Evolutionary conservation across 2,329 filamentous ascomycete genomes (phyloP).

Genomic region (Claviceps citrina): DNA sequence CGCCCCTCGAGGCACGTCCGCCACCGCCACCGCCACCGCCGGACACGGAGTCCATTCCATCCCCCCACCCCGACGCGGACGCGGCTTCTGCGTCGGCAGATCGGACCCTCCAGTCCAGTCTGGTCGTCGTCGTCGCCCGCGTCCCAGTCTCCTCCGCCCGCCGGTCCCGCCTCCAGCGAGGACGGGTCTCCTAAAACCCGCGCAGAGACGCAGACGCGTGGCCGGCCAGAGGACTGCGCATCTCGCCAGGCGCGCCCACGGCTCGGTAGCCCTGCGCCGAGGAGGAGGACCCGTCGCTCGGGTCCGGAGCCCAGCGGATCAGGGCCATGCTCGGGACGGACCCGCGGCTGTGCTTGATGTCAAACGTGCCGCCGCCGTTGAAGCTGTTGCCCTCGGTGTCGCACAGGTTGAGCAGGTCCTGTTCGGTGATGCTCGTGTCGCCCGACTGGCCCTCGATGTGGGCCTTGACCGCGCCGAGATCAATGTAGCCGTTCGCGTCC

Average conservation of each 20-base stretch:
- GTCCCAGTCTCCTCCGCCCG: too few species aligned
- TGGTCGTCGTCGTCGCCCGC: too few species aligned
- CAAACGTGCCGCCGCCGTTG: conserved; percentile 85
- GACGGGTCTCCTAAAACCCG: conserved; percentile 21
- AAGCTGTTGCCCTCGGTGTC: conserved; percentile 76
- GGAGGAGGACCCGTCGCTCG: conserved; percentile 26
- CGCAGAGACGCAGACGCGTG: conserved; percentile 22
- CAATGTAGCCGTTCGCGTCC: conserved; percentile 49
- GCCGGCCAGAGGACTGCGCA: conserved; percentile 48
- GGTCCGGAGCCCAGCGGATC: conserved; percentile 43
- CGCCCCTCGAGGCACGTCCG: too few species aligned
- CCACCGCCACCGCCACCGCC: too few species aligned
- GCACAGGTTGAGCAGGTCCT: conserved; percentile 68
- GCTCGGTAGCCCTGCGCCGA: conserved; percentile 26
- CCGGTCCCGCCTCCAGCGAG: too few species aligned
- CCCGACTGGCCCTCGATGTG: conserved; percentile 41
- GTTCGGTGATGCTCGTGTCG: conserved; percentile 25
- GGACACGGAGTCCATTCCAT: too few species aligned
- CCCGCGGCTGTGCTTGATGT: conserved; percentile 40
- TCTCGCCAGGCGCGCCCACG: conserved; percentile 48
- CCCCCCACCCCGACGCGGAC: too few species aligned
- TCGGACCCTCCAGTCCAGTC: too few species aligned
- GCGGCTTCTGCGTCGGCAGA: too few species aligned
- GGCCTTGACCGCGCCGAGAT: conserved; percentile 51
- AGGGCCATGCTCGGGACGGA: conserved; percentile 20